Percentiles rank a stretch among this genome's conserved stretches.
Conservation (phyloP, 2,329 filamentous ascomycete genomes). For the Cladobotryum protrusum region DNA sequence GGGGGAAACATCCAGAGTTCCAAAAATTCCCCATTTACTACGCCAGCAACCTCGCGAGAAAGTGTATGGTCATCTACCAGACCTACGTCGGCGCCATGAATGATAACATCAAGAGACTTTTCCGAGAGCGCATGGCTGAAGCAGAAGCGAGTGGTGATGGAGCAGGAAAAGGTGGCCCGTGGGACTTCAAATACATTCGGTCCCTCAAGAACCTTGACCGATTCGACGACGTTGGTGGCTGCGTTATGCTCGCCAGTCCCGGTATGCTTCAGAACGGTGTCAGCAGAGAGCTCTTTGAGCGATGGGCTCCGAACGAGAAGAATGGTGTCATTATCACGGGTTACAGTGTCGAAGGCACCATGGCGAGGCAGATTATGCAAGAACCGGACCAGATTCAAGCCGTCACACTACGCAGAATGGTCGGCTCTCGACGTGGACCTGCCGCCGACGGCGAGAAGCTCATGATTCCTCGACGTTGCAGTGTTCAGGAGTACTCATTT, state of each 20-base stretch:
- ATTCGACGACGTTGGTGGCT: slow-evolving; percentile 92
- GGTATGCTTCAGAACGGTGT: slow-evolving; percentile 98
- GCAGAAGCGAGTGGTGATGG: slow-evolving; percentile 74
- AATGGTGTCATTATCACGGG: slow-evolving; percentile 99
- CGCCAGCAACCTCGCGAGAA: slow-evolving; percentile 86
- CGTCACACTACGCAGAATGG: slow-evolving; percentile 73
- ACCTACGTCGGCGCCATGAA: slow-evolving; percentile 99
- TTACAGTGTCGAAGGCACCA: slow-evolving; percentile 96
- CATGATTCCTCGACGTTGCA: slow-evolving; percentile 88
- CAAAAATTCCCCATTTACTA: slow-evolving; percentile 96
- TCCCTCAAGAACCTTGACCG: slow-evolving; percentile 88
- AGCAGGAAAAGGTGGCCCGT: slow-evolving; percentile 74
- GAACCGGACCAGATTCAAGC: slow-evolving; percentile 94
- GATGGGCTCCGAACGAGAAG: slow-evolving; percentile 93
- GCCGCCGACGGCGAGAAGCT: slow-evolving; percentile 74
- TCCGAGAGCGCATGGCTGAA: slow-evolving; percentile 85
- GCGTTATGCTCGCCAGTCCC: slow-evolving; percentile 94
- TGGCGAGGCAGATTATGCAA: slow-evolving; percentile 92
- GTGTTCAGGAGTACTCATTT: slow-evolving; percentile 89
- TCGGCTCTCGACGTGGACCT: slow-evolving; percentile 54
- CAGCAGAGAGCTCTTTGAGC: slow-evolving; percentile 82
- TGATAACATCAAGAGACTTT: slow-evolving; percentile 96
- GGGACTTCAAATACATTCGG: slow-evolving; percentile 94
- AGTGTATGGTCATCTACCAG: slow-evolving; percentile 98
- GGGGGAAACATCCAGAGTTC: slow-evolving; percentile 80